Percentiles rank a stretch among this genome's conserved stretches.
Evolutionary conservation across 352 stramenopile species (phyloP).

Genomic region (Pythium phragmitis): DNA sequence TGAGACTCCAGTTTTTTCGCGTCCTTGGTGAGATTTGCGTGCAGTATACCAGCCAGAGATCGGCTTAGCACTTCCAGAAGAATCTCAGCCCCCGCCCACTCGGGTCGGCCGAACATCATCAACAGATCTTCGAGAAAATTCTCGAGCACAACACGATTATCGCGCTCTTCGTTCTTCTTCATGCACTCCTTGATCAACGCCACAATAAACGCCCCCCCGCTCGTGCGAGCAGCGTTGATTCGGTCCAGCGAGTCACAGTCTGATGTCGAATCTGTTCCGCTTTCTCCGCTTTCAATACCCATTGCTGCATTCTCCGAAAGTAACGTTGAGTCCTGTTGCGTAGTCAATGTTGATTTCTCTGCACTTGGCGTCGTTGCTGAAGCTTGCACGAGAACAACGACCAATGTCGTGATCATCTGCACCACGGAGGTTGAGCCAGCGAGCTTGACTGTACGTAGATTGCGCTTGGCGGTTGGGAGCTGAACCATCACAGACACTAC

Average conservation of each 20-base stretch:
- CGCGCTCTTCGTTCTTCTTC: slow-evolving; percentile 80
- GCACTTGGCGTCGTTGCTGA: slow-evolving; percentile 6
- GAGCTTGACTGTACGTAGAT: slow-evolving; percentile 69
- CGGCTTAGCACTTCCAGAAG: slow-evolving; percentile 69
- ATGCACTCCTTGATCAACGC: slow-evolving; percentile 68
- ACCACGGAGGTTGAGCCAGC: slow-evolving; percentile 43
- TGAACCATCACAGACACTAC: slow-evolving; percentile 79
- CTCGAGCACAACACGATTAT: slow-evolving; percentile 73
- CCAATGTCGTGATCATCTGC: slow-evolving; percentile 71
- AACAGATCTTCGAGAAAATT: slow-evolving; percentile 86
- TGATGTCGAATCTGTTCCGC: slow-evolving; percentile 6
- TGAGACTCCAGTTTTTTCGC: slow-evolving; percentile 67
- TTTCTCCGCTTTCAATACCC: slow-evolving; percentile 20
- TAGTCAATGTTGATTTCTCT: not conserved
- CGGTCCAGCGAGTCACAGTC: slow-evolving; percentile 28
- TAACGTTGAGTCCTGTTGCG: slow-evolving; percentile 17
- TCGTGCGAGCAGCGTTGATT: slow-evolving; percentile 27
- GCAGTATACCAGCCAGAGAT: slow-evolving; percentile 64
- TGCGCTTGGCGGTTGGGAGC: slow-evolving; percentile 68
- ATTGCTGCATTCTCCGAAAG: slow-evolving; percentile 26
- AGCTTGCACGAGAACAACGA: slow-evolving; percentile 51
- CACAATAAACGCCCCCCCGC: slow-evolving; percentile 43
- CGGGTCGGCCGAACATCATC: slow-evolving; percentile 73
- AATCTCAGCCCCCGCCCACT: slow-evolving; percentile 74
- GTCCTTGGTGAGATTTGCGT: slow-evolving; percentile 54